These are phyloP conservation scores for Protomyces gravidus DNA, from an alignment of 1,139 yeast genomes.

Conservation along the genomic window DNA sequence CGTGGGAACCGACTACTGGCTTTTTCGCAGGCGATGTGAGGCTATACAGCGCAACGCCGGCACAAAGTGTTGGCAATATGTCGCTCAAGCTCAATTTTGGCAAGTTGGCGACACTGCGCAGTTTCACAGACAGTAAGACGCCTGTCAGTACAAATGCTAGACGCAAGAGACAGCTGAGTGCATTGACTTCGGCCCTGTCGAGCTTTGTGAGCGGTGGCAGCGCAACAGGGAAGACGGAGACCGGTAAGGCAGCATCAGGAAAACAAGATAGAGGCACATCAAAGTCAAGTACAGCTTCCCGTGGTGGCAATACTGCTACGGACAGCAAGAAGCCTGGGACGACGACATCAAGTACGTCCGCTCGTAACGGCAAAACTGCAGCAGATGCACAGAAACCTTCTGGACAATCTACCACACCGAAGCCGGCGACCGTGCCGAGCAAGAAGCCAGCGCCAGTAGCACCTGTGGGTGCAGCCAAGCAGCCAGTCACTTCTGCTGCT, in stretches of 20 bases:
- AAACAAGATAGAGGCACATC: too few species aligned
- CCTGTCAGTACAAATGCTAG: not conserved
- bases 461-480: not conserved
- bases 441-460: not conserved
- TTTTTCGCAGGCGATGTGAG: constrained; percentile 20
- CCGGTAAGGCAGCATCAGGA: not conserved
- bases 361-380: not conserved
- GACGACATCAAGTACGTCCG: not conserved
- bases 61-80: not conserved
- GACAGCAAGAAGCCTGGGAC: too few species aligned
- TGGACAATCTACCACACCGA: not conserved
- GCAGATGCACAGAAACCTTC: not conserved
- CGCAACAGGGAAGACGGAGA: not conserved
- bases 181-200: not conserved
- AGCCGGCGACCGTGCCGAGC: too few species aligned
- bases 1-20: constrained; percentile 4
- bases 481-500: not conserved
- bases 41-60: constrained; percentile 2
- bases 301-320: not conserved
- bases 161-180: not conserved
- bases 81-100: not conserved
- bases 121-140: not conserved
- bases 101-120: not conserved
- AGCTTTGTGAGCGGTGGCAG: not conserved
- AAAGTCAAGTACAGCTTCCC: not conserved